phyloP scores from a whole-genome alignment of 768 basidiomycete genomes.

The Kwoniella botswanensis region DNA sequence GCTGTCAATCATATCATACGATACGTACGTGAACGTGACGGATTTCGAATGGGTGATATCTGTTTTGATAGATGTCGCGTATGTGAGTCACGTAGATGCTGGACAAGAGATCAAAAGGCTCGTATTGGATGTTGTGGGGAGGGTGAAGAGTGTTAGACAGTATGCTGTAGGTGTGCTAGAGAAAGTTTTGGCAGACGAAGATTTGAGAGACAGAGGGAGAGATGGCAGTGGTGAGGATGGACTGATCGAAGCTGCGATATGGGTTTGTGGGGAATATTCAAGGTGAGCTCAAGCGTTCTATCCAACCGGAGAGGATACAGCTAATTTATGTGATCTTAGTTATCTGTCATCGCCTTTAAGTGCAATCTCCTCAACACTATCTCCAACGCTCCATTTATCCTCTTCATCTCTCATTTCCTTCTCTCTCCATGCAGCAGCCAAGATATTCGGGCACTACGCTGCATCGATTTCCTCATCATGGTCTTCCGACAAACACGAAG shows the following conservation, averaged over 20 bases:
- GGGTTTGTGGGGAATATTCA: slow-evolving; percentile 95
- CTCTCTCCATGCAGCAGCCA: slow-evolving; percentile 80
- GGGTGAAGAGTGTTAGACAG: slow-evolving; percentile 74
- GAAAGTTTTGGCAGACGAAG: slow-evolving; percentile 77
- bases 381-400: slow-evolving; percentile 61
- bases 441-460: slow-evolving; percentile 86
- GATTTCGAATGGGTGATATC: slow-evolving; percentile 99
- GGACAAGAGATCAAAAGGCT: slow-evolving; percentile 80
- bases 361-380: slow-evolving; percentile 68
- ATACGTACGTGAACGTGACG: slow-evolving; percentile 80
- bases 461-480: slow-evolving; percentile 76
- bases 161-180: slow-evolving; percentile 86
- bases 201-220: slow-evolving; percentile 69
- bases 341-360: slow-evolving; percentile 35
- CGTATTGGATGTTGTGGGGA: slow-evolving; percentile 81
- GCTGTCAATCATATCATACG: slow-evolving; percentile 80
- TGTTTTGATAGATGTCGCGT: slow-evolving; percentile 86
- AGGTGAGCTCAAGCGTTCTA: slow-evolving; percentile 64
- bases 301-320: background rate
- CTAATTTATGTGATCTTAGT: slow-evolving; percentile 15
- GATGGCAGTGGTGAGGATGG: slow-evolving; percentile 79
- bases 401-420: slow-evolving; percentile 71
- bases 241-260: slow-evolving; percentile 90
- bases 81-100: slow-evolving; percentile 79
- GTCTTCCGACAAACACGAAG: slow-evolving; percentile 72